Evolutionary conservation across 768 basidiomycete genomes (phyloP), one percentile per base, ranked within the genome.

Genomic region (Leucosporidium scottii): DNA sequence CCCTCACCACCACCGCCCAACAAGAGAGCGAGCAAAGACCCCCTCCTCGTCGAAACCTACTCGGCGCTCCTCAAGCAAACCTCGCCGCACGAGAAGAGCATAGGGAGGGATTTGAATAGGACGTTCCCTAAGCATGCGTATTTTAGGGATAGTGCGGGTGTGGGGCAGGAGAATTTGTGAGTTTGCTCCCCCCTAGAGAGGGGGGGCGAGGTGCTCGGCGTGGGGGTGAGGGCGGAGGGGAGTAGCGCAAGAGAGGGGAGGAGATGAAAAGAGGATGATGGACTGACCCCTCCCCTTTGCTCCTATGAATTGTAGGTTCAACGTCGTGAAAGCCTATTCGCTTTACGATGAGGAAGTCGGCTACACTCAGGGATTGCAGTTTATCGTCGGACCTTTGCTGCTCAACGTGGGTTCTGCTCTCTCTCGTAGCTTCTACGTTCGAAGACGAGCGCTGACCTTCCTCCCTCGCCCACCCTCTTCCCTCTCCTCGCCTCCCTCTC

Each of bases 71-170:
- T 98, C 58, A 94, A 91, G 76, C 88, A 90, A 74, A 80, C 83
- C 0, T 96, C 92, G 75, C 78, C 85, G 23, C 93, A 97, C 72
- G 96, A 98, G 77, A 98, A 98, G 77, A 86, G 93, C 17, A 99
- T 99, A 59, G 85, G 84, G 50, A 85, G 94, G 67, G 96, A 99
- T 79, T 83, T 99, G 39, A 60, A 25, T 69, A 89, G 91, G 77
- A 99, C 96, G 4, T 97, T 99, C 79, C 96, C 96, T 30, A 90
- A 93, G 76, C 93, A 98, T 75, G 88, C 90, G 56, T 97, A 91
- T 80, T 99, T 98, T 78, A 91, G 85, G 53, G 90, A 96, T 73
- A 92, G 88, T 4, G 89, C 90, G 74, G 96, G 94, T 13, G 88
- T 93, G 31, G 96, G 96, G 3, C 93, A 98, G 77, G 94, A 97